A percentile compares a stretch with the other conserved stretches of the same genome.
These are phyloP conservation scores for Aurifilum marmelostoma DNA, from an alignment of 2,329 filamentous ascomycete genomes.

Conservation along the genomic window DNA sequence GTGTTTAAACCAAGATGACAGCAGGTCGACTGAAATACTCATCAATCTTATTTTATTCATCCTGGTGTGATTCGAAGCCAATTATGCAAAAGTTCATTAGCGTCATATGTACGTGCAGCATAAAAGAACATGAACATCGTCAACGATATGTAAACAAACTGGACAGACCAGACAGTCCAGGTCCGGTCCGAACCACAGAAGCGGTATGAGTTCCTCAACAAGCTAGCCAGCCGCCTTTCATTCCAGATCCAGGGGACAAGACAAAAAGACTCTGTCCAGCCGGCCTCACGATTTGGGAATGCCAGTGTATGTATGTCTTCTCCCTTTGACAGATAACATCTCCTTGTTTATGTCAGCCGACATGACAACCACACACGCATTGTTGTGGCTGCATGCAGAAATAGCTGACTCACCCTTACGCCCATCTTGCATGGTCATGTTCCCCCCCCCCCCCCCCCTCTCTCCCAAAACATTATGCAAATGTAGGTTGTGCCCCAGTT, in stretches of 20 bases:
- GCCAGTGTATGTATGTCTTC: no score
- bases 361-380: background rate
- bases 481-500: background rate
- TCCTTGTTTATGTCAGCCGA: background rate
- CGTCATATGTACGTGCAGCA: background rate
- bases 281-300: background rate
- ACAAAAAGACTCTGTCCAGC: background rate
- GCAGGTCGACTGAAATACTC: background rate
- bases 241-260: background rate
- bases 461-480: no score
- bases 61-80: background rate
- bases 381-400: background rate
- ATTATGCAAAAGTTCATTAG: background rate
- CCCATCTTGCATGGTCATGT: background rate
- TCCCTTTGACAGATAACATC: background rate
- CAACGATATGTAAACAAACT: background rate
- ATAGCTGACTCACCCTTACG: background rate
- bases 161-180: no score
- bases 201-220: background rate
- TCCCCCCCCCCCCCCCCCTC: no score
- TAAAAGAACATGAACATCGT: background rate
- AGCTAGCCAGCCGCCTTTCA: background rate
- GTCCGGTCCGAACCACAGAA: no score
- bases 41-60: background rate
- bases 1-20: no score